Evolutionary conservation across 129 eudicot genomes (phyloP), one percentile per base, ranked within the genome.

Genomic region (Escallonia rubra): DNA sequence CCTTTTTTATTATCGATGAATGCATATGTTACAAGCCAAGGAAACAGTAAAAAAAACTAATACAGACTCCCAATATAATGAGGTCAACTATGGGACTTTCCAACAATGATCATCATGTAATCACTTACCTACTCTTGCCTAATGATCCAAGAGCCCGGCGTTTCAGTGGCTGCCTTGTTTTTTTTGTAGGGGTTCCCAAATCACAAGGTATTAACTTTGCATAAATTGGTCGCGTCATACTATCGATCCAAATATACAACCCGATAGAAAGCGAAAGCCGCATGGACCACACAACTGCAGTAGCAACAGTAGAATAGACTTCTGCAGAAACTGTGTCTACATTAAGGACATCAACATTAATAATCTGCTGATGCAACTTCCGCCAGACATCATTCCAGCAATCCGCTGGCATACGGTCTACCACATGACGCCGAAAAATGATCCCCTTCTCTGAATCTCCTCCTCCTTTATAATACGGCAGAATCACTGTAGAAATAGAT

Each of bases 221-320:
- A 68, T 92, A 92, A 38, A 88, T 88, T 47, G 98, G 98, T 63
- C 96, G 83, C 96, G 82, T 92, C 40, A 59, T 75, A 66, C 66
- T 81, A 80, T 92, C 98, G 69, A 92, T 83, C 91, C 98, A 89
- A 9, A 88, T 73, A 57, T 83, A 92, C 38, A 88, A 68, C 43
- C 74, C 87, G 54, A 92, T 75, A 46, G 96, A 72, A 82, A 92
- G 91, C 58, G 98, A 95, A 72, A 92, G 87, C 73, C 98, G 78
- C 98, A 92, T 86, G 42, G 95, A 89, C 98, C 98, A 92, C 45
- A 92, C 91, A 70, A 88, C 98, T 67, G 89, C 87, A 50, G 95
- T 88, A 48, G 96, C 95, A 58, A 82, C 87, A 69, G 89, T 71
- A 14, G 96, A 75, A 73, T 88, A 92, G 23, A 88, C 86, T 68